Evolutionary conservation across 495 filamentous ascomycete species (phyloP).

Genomic region (Ramalina peruviana): DNA sequence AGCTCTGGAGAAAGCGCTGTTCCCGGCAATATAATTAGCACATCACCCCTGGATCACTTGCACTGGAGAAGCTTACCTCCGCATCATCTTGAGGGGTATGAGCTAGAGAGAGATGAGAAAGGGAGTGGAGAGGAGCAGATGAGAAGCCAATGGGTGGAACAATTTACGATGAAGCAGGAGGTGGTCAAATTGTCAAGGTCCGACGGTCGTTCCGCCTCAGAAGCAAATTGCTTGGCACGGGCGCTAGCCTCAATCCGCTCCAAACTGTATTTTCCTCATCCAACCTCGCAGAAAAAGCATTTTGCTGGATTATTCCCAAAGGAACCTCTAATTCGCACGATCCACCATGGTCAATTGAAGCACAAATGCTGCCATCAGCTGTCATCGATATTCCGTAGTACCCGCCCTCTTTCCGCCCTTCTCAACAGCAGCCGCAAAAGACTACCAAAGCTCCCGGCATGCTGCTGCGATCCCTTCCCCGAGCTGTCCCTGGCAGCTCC

Average conservation of each 20-base stretch:
- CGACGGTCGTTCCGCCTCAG: no score
- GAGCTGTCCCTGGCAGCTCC: constrained; percentile 12
- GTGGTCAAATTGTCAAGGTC: no score
- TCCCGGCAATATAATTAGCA: constrained; percentile 26
- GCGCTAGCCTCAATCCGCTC: constrained; percentile 2
- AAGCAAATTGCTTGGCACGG: constrained; percentile 1
- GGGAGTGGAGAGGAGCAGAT: constrained; percentile 11
- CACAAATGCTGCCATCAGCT: constrained; percentile 7
- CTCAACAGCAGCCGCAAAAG: not conserved
- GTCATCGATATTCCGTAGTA: not conserved
- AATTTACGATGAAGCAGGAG: no score
- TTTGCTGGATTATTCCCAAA: not conserved
- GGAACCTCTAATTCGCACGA: no score
- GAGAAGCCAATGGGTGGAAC: not conserved
- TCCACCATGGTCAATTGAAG: constrained; percentile 9
- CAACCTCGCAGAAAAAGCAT: not conserved
- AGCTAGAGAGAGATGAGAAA: constrained; percentile 29
- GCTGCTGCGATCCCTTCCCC: constrained; percentile 18
- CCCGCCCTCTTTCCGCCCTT: not conserved
- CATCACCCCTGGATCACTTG: constrained; percentile 25
- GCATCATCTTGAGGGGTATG: constrained; percentile 63
- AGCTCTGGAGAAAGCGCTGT: constrained; percentile 66
- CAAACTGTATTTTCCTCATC: not conserved
- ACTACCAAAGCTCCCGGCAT: not conserved
- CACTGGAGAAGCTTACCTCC: constrained; percentile 48